These are phyloP conservation scores for Aspergillus clavatus DNA, from an alignment of 2,329 filamentous ascomycete genomes.

Conservation along the genomic window DNA sequence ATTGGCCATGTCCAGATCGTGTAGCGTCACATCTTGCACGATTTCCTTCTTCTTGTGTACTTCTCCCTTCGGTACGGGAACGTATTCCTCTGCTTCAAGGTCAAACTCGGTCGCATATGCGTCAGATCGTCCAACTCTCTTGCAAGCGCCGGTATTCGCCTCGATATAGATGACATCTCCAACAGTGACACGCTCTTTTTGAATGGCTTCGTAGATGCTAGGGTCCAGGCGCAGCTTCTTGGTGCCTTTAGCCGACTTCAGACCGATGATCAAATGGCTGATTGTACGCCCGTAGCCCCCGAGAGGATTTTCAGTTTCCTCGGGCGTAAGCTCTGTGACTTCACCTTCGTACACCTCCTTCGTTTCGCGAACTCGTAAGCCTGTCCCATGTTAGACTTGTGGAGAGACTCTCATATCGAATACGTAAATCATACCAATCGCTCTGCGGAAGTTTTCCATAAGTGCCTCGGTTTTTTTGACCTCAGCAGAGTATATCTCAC, in stretches of 20 bases:
- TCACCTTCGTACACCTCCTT: constrained; percentile 99
- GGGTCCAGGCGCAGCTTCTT: constrained; percentile 97
- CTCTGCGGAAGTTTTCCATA: constrained; percentile 98
- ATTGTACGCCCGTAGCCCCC: constrained; percentile 97
- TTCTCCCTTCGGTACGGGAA: constrained; percentile 96
- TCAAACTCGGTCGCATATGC: constrained; percentile 98
- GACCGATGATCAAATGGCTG: constrained; percentile 85
- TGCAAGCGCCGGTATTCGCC: constrained; percentile 96
- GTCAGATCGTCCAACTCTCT: constrained; percentile 91
- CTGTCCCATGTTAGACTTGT: constrained; percentile 32
- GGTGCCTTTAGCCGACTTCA: constrained; percentile 93
- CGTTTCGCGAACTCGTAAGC: constrained; percentile 90
- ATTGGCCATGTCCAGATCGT: constrained; percentile 95
- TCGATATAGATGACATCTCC: constrained; percentile 99
- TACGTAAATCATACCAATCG: constrained; percentile 62
- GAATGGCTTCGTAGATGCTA: constrained; percentile 98
- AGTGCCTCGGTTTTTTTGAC: constrained; percentile 99
- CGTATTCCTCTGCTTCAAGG: constrained; percentile 96
- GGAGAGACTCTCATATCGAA: too few relatives aligned
- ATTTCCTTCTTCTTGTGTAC: constrained; percentile 99
- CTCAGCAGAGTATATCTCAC: constrained; percentile 95
- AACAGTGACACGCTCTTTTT: constrained; percentile 93
- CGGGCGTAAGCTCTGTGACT: constrained; percentile 93
- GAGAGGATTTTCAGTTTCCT: constrained; percentile 95
- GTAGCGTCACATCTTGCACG: constrained; percentile 94